These are phyloP conservation scores for Phytophthora uliginosa DNA, from an alignment of 352 stramenopile genomes.

Conservation along the genomic window DNA sequence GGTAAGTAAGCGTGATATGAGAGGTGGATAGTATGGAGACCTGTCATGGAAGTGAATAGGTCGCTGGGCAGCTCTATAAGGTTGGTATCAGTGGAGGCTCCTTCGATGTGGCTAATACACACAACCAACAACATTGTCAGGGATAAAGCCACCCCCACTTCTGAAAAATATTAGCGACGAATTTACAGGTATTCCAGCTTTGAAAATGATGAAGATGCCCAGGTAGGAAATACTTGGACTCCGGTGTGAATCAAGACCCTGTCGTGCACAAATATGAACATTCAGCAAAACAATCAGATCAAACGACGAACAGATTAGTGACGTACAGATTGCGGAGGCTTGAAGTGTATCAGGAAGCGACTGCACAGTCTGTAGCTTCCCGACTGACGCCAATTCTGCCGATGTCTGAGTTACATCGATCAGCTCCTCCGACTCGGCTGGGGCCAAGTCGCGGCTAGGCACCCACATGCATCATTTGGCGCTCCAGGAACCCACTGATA, in stretches of 20 bases:
- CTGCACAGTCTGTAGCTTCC: conserved; percentile 36
- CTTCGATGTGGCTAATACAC: conserved; percentile 41
- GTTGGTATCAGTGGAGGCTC: conserved; percentile 22
- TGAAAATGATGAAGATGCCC: conserved; percentile 30
- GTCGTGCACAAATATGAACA: neutral
- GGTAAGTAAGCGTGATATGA: conserved; percentile 26
- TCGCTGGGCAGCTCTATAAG: conserved; percentile 29
- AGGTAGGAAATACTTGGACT: conserved; percentile 34
- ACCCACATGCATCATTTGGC: conserved; percentile 21
- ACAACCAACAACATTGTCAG: neutral
- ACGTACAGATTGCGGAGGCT: conserved; percentile 41
- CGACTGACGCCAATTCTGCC: conserved; percentile 24
- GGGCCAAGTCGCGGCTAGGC: conserved; percentile 41
- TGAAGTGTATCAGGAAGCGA: conserved; percentile 31
- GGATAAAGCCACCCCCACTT: neutral
- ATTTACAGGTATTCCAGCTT: conserved; percentile 53
- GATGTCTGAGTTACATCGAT: conserved; percentile 30
- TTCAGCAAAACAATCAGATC: neutral
- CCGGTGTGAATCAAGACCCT: conserved; percentile 47
- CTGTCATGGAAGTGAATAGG: conserved; percentile 33
- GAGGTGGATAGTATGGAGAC: conserved; percentile 40
- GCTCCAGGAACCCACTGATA: conserved; percentile 16
- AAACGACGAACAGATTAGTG: neutral
- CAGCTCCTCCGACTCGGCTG: conserved; percentile 14
- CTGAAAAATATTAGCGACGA: neutral